Evolutionary conservation across 495 filamentous ascomycete species (phyloP), one percentile per base, ranked within the genome.

Genomic region (Hyaloscypha hepaticicola): DNA sequence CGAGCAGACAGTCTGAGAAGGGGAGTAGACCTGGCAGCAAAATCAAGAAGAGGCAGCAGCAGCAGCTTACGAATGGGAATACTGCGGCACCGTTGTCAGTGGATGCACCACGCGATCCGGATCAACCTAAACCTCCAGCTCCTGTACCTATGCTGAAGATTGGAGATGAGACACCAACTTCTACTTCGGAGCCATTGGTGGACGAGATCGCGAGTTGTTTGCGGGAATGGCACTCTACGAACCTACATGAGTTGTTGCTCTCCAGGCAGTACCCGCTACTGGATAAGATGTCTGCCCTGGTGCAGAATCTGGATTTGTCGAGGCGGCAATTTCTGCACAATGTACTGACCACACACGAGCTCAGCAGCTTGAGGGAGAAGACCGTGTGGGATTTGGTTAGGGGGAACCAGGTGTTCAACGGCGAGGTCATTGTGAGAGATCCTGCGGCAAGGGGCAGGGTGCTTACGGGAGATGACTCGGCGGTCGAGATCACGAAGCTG

Each of bases 61-160:
- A 53, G 16, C 50, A 63, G 1, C 63, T 68, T 62, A 11, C 73
- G 77, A 65, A 56, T 38, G 79, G 69, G 51, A 45, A 45, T 45
- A 4, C 14, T 45, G 72, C 52, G 3, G 11, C 59, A n/a, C 55
- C 22, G 26, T 72, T 76, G n/a, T 75, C 78, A 2, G 69, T 77
- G 0, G 71, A 74, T 12, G 68, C 74, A 12, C 69, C 69, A 48
- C 78, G 83, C 50, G 83, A 88, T 63, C 84, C 81, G 2, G 82
- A 86, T 72, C 82, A 80, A 28, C 88, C 89, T 16, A 90, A 90
- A 70, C 96, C 92, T 27, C 84, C 91, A 2, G 96, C 96, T 9
- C 95, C 95, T 0, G 96, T 99, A 2, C 95, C 95, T 8, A 94
- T 97, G 90, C 82, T 99, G 41, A 96, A 97, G 74, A 91, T 98